These are phyloP conservation scores for Fusarium chaquense DNA, from an alignment of 2,329 filamentous ascomycete genomes.

Conservation along the genomic window DNA sequence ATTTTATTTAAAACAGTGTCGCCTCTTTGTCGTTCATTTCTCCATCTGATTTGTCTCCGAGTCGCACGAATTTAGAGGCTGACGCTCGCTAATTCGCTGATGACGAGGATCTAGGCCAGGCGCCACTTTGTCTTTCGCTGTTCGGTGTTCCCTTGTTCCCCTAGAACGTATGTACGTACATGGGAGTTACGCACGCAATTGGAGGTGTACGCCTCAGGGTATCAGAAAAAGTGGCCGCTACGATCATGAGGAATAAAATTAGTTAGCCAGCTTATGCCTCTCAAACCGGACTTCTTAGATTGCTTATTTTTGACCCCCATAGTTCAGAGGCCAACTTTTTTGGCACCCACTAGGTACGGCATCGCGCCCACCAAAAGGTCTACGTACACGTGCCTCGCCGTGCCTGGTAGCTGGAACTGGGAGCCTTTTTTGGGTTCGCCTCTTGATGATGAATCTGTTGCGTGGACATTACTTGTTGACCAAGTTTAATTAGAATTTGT, in stretches of 20 bases:
- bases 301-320: too few relatives aligned
- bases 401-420: conserved; percentile 9
- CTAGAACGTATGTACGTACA: conserved; percentile 8
- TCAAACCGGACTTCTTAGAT: too few relatives aligned
- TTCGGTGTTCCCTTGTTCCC: conserved; percentile 10
- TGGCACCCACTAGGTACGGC: background rate
- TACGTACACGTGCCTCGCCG: conserved; percentile 32
- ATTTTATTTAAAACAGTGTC: conserved; percentile 20
- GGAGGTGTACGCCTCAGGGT: background rate
- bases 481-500: conserved; percentile 13
- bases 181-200: conserved; percentile 18
- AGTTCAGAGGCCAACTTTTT: too few relatives aligned
- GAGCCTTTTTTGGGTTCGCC: conserved; percentile 26
- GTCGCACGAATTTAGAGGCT: conserved; percentile 20
- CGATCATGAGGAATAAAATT: too few relatives aligned
- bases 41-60: conserved; percentile 15
- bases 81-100: conserved; percentile 37
- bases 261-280: too few relatives aligned
- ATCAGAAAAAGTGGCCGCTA: too few relatives aligned
- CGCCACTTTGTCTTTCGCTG: conserved; percentile 30
- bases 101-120: conserved; percentile 33
- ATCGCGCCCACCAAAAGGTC: conserved; percentile 7
- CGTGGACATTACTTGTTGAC: conserved; percentile 32
- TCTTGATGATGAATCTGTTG: conserved; percentile 44
- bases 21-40: conserved; percentile 28